These are phyloP conservation scores for Trichophyton mentagrophytes DNA, from an alignment of 2,329 filamentous ascomycete species.

Conservation along the genomic window DNA sequence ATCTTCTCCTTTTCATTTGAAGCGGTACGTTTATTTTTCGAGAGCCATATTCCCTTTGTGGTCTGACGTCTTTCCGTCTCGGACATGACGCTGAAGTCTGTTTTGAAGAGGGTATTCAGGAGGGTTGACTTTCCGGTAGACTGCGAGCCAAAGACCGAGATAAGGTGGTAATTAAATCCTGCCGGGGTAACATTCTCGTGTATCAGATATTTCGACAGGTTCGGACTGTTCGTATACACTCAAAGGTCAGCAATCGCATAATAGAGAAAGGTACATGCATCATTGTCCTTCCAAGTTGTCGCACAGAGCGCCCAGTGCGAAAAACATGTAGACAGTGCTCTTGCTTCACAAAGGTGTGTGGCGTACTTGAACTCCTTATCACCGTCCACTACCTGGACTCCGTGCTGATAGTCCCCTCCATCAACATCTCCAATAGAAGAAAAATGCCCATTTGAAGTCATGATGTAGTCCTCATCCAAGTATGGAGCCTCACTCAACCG, in stretches of 20 bases:
- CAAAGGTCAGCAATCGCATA: background rate
- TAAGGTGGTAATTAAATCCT: conserved; percentile 98
- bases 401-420: conserved; percentile 59
- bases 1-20: conserved; percentile 44
- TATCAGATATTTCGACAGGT: conserved; percentile 70
- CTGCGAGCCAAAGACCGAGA: conserved; percentile 97
- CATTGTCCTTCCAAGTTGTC: background rate
- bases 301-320: background rate
- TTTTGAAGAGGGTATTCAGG: conserved; percentile 90
- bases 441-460: conserved; percentile 37
- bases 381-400: conserved; percentile 92
- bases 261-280: background rate
- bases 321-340: background rate
- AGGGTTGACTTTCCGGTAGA: conserved; percentile 97
- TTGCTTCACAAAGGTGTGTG: background rate
- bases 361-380: conserved; percentile 92
- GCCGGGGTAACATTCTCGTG: conserved; percentile 68
- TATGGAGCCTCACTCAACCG: background rate
- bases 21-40: conserved; percentile 67
- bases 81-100: conserved; percentile 94
- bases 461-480: conserved; percentile 14
- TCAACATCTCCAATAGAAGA: conserved; percentile 29
- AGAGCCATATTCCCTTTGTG: conserved; percentile 99
- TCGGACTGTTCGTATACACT: conserved; percentile 40
- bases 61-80: conserved; percentile 89